Evolutionary conservation across 2,329 filamentous ascomycete species (phyloP).

Genomic region (Thielaviopsis euricoi): DNA sequence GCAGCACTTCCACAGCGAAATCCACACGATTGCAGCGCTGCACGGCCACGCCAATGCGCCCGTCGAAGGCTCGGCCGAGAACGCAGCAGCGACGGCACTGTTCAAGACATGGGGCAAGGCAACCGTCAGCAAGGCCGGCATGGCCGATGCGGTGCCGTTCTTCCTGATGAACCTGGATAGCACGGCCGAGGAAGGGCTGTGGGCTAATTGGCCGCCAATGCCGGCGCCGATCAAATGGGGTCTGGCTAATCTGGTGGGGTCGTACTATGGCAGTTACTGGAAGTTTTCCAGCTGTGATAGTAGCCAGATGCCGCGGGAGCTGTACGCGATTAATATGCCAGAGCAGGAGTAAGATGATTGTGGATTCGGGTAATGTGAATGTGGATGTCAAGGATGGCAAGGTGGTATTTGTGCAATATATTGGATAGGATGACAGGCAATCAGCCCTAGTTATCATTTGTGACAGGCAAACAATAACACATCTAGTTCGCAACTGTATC

Average conservation of each 20-base stretch:
- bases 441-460: no score
- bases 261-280: constrained; percentile 42
- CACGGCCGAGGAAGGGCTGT: constrained; percentile 40
- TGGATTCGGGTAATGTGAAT: no score
- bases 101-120: constrained; percentile 48
- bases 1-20: constrained; percentile 39
- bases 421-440: neutral
- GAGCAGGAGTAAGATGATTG: neutral
- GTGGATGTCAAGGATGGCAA: no score
- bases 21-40: constrained; percentile 32
- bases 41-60: constrained; percentile 35
- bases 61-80: constrained; percentile 26
- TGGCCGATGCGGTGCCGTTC: constrained; percentile 44
- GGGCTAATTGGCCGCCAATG: constrained; percentile 49
- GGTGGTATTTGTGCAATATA: no score
- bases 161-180: constrained; percentile 47
- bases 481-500: neutral
- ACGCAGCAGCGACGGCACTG: constrained; percentile 27
- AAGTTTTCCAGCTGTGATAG: constrained; percentile 47
- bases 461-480: no score
- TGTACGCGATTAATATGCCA: constrained; percentile 26
- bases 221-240: constrained; percentile 42
- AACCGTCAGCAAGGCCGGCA: constrained; percentile 44
- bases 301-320: constrained; percentile 32
- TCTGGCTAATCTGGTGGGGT: constrained; percentile 39